Base-by-base conservation (phyloP, 768 basidiomycete species). In the Lactarius deliciosus region DNA sequence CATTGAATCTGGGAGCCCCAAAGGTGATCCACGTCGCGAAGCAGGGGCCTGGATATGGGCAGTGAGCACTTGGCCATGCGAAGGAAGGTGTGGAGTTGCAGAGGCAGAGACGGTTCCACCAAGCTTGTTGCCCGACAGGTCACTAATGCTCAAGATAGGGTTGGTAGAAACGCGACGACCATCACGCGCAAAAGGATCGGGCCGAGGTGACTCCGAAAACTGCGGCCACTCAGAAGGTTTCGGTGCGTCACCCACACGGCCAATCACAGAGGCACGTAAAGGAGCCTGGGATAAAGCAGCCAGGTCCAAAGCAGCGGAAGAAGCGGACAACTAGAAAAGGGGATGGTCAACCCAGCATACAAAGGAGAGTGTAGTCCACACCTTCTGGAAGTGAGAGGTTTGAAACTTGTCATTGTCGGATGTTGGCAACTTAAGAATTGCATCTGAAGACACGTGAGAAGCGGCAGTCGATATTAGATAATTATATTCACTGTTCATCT, bases 181-280 rank as follows among this genome's bases (percentile, higher is more conserved):
- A 36, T 78, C 72, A 63, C 88, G 83, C 50, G 81, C 79, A 53
- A 77, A 73, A 15, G 81, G 80, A 43, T 92, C 91, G 40, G 86
- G 85, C 34, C 80, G 83, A 72, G 89, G 86, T 57, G 82, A 81
- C 32, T 84, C 84, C 56, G 85, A 80, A 77, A 94, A 97, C 75
- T 94, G 93, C 38, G 95, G 92, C 96, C 96, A 98, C 75, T 97
- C 95, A 1, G 94, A 94, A 10, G 91, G 82, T 75, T 88, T 90
- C 74, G 89, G 81, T 57, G 80, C 76, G 40, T 90, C 87, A 68
- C 83, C 77, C 32, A 77, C 74, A 54, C 88, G 86, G 67, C 78
- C 76, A 36, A 81, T 74, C 66, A 86, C 86, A 57, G 85, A 85
- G 58, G 83, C 78, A 36, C 86, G 84, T 30, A 89, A 87, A 16